These are phyloP conservation scores for Scenedesmus sp. DNA, from an alignment of 163 green algal genomes.

Conservation along the genomic window DNA sequence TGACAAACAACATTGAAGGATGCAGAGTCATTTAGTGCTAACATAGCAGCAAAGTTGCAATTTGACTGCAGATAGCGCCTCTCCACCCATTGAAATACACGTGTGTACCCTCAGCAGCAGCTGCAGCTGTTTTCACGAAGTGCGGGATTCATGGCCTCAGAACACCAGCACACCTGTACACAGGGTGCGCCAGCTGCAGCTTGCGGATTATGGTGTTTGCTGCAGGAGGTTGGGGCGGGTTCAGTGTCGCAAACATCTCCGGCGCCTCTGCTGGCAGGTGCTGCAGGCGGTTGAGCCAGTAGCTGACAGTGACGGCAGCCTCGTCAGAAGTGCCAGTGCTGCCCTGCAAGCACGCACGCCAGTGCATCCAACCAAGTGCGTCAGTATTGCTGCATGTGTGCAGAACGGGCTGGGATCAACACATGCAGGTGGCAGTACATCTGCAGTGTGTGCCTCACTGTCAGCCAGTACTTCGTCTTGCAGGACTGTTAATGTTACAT, in stretches of 20 bases:
- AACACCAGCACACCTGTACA: conserved; percentile 75
- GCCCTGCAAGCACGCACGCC: conserved; percentile 9
- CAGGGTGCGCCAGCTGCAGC: conserved; percentile 84
- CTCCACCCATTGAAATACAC: no score
- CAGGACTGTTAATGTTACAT: background rate
- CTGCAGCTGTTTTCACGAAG: background rate
- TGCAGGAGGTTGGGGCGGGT: conserved; percentile 79
- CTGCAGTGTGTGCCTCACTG: no score
- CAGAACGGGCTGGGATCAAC: no score
- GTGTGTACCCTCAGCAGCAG: background rate
- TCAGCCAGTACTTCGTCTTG: no score
- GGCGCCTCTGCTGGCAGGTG: conserved; percentile 78
- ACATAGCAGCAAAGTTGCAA: no score
- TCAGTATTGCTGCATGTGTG: background rate
- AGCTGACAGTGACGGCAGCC: conserved; percentile 88
- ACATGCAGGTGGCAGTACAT: no score
- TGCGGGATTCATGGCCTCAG: background rate
- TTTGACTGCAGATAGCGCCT: no score
- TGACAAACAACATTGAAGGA: no score
- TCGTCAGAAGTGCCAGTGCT: background rate
- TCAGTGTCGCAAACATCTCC: conserved; percentile 96
- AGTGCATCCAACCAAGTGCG: no score
- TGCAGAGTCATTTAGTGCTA: no score
- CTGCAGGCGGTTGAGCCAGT: conserved; percentile 92
- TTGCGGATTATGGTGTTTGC: conserved; percentile 67